Percentiles rank a stretch among this genome's conserved stretches.
phyloP scores from a whole-genome alignment of 176 grass and related monocot genomes.

The Oryza punctata region DNA sequence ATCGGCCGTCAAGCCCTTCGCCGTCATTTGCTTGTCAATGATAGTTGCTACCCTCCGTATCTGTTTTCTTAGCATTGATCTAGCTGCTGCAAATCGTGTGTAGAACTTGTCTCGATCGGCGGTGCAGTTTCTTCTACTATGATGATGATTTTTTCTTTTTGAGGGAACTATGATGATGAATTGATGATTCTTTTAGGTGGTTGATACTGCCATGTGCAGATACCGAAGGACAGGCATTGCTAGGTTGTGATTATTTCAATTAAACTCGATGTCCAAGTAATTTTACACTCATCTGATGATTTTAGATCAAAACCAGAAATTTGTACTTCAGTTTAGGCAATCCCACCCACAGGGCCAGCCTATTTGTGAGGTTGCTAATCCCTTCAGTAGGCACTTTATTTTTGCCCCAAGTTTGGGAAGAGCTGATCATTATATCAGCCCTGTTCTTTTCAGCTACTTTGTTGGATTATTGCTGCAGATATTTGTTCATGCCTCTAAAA shows the following conservation, averaged over 20 bases:
- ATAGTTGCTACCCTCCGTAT: neutral
- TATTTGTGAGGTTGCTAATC: neutral
- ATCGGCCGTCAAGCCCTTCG: neutral
- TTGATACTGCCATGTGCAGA: neutral
- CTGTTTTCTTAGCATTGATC: neutral
- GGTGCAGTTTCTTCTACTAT: neutral
- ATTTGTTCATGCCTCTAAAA: too few relatives aligned
- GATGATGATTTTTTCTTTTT: too few relatives aligned
- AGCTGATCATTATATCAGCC: neutral
- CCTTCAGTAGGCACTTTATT: neutral
- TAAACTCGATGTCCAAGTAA: neutral
- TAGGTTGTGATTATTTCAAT: neutral
- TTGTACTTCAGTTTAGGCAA: neutral
- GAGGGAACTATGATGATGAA: too few relatives aligned
- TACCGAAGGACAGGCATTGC: neutral
- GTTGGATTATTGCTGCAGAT: too few relatives aligned
- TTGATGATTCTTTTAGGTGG: neutral
- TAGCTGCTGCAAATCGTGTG: neutral
- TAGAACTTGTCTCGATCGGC: neutral
- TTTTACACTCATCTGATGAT: neutral
- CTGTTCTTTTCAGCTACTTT: too few relatives aligned
- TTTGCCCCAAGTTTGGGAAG: neutral
- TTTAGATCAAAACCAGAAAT: neutral
- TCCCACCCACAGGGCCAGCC: neutral
- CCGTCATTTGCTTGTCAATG: neutral